These are phyloP conservation scores for Neoboletus subvelutipes DNA, from an alignment of 768 basidiomycete species.

Conservation along the genomic window DNA sequence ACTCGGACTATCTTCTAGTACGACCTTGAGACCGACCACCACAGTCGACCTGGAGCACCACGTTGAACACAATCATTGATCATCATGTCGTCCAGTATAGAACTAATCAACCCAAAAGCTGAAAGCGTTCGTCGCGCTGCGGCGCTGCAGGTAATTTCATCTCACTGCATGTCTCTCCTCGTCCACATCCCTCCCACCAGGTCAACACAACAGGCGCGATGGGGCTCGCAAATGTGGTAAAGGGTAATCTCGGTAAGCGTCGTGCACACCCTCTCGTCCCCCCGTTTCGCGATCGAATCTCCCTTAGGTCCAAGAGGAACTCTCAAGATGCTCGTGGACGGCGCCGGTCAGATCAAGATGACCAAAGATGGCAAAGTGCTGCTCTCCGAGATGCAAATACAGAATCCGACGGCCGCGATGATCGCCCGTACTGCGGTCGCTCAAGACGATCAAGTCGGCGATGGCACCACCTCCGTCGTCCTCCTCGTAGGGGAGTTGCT, in stretches of 20 bases:
- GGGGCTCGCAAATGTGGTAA: constrained; percentile 96
- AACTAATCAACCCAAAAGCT: constrained; percentile 95
- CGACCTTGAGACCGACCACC: constrained; percentile 13
- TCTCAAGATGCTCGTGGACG: constrained; percentile 99
- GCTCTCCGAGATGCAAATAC: constrained; percentile 99
- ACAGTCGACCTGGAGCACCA: constrained; percentile 18
- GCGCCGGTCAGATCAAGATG: constrained; percentile 98
- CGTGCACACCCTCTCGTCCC: constrained; percentile 14
- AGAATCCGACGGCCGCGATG: constrained; percentile 99
- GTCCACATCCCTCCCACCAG: constrained; percentile 40
- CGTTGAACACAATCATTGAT: constrained; percentile 24
- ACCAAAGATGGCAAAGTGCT: constrained; percentile 99
- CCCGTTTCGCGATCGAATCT: constrained; percentile 26
- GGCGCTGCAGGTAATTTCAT: constrained; percentile 74
- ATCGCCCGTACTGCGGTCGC: constrained; percentile 98
- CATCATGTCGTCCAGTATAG: constrained; percentile 74
- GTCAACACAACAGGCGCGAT: constrained; percentile 93
- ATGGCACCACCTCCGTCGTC: constrained; percentile 97
- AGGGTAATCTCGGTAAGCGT: constrained; percentile 87
- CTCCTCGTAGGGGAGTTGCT: constrained; percentile 93
- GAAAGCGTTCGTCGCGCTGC: constrained; percentile 90
- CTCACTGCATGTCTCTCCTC: constrained; percentile 18
- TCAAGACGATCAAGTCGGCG: constrained; percentile 98
- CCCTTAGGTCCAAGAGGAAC: constrained; percentile 88
- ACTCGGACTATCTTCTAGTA: constrained; percentile 2